These are phyloP conservation scores for Aphanomyces cochlioides DNA, from an alignment of 352 stramenopile genomes.

Conservation along the genomic window DNA sequence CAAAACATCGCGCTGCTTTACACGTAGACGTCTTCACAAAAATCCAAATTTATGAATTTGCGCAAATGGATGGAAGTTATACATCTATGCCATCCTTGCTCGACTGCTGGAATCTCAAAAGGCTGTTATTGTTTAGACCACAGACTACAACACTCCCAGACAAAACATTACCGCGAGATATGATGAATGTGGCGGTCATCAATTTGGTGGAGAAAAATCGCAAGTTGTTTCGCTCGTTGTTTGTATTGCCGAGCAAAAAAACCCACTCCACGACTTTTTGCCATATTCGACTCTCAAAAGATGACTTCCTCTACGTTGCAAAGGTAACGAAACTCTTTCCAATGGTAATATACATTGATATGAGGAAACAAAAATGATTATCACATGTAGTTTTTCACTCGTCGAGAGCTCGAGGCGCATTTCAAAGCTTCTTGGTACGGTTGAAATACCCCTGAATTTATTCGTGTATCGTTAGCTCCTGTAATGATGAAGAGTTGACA, in stretches of 20 bases:
- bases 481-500: not conserved
- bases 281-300: not conserved
- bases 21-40: conserved; percentile 1
- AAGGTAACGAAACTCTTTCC: conserved; percentile 15
- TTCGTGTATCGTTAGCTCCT: not conserved
- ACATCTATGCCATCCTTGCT: not conserved
- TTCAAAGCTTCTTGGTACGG: conserved; percentile 1
- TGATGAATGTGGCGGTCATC: not conserved
- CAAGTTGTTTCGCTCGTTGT: conserved; percentile 17
- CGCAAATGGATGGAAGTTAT: not conserved
- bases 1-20: not conserved
- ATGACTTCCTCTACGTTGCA: conserved; percentile 1
- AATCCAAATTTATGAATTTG: not conserved
- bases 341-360: conserved; percentile 11
- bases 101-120: not conserved
- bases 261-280: not conserved
- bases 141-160: not conserved
- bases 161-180: not conserved
- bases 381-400: conserved; percentile 22
- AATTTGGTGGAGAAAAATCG: conserved; percentile 13
- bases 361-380: not conserved
- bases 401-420: not conserved
- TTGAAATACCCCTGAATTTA: not conserved
- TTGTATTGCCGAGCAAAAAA: not conserved
- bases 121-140: not conserved